These are phyloP conservation scores for Eucalyptus erythrocorys DNA, from an alignment of 345 rosid species.

Conservation along the genomic window DNA sequence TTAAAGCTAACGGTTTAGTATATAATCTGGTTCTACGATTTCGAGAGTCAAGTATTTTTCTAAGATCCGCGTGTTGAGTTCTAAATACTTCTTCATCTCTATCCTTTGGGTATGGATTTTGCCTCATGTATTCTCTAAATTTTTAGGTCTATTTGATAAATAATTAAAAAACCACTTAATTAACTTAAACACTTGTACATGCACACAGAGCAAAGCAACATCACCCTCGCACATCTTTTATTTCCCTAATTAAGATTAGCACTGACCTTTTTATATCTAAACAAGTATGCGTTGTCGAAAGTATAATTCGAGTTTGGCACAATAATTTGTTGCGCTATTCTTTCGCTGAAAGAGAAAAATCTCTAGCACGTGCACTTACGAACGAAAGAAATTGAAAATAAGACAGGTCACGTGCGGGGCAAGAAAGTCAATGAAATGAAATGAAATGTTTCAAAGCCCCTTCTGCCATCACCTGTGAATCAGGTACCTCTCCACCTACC, in stretches of 20 bases:
- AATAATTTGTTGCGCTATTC: background rate
- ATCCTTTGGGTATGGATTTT: background rate
- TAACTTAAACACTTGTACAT: background rate
- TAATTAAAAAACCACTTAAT: background rate
- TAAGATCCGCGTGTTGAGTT: background rate
- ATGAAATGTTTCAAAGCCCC: background rate
- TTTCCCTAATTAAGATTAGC: background rate
- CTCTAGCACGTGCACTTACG: background rate
- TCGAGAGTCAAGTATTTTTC: background rate
- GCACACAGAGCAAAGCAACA: background rate
- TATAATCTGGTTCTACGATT: accelerated
- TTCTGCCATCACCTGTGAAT: background rate
- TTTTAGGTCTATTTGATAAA: background rate
- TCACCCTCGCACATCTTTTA: background rate
- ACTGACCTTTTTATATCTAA: background rate
- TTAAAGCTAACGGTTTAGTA: background rate
- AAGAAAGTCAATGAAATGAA: background rate
- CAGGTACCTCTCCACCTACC: background rate
- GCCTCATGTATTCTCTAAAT: background rate
- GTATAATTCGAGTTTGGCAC: background rate
- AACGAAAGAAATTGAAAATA: background rate
- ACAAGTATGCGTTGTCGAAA: background rate
- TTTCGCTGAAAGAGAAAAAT: background rate
- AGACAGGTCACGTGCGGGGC: background rate
- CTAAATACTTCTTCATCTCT: background rate